These are phyloP conservation scores for Apiospora kogelbergensis DNA, from an alignment of 2,329 filamentous ascomycete species.

Conservation along the genomic window DNA sequence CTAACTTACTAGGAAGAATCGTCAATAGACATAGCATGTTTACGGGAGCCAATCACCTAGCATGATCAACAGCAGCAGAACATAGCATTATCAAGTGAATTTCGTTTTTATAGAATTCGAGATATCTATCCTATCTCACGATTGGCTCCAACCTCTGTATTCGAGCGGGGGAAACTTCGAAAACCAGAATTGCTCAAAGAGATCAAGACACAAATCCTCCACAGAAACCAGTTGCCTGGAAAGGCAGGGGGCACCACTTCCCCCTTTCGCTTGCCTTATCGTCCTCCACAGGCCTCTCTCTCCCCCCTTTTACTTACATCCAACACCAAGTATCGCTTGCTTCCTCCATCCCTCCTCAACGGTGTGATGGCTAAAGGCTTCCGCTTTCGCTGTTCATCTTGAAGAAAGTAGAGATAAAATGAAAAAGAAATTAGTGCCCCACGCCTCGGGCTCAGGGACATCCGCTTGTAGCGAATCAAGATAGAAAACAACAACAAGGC, in stretches of 20 bases:
- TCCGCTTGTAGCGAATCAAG: not conserved
- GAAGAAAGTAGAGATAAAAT: not conserved
- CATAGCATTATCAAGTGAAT: not conserved
- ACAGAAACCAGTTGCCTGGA: not conserved
- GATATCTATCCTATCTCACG: not conserved
- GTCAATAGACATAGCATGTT: not conserved
- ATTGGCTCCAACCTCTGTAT: not conserved
- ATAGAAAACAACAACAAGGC: not conserved
- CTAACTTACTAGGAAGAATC: no score
- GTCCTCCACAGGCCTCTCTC: not conserved
- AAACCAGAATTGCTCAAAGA: not conserved
- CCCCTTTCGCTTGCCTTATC: not conserved
- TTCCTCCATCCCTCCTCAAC: not conserved
- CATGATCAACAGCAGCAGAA: not conserved
- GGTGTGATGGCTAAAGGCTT: not conserved
- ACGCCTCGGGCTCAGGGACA: constrained; percentile 6
- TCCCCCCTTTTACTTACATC: not conserved
- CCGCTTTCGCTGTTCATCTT: constrained; percentile 2
- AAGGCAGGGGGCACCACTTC: not conserved
- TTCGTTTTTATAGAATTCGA: not conserved
- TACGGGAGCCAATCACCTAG: not conserved
- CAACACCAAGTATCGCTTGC: not conserved
- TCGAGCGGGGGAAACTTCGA: not conserved
- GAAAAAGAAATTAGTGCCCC: constrained; percentile 10
- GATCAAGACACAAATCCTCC: not conserved